Evolutionary conservation across 192 early-diverging fungal genomes (phyloP).

Genomic region (Polychytrium aggregatum): DNA sequence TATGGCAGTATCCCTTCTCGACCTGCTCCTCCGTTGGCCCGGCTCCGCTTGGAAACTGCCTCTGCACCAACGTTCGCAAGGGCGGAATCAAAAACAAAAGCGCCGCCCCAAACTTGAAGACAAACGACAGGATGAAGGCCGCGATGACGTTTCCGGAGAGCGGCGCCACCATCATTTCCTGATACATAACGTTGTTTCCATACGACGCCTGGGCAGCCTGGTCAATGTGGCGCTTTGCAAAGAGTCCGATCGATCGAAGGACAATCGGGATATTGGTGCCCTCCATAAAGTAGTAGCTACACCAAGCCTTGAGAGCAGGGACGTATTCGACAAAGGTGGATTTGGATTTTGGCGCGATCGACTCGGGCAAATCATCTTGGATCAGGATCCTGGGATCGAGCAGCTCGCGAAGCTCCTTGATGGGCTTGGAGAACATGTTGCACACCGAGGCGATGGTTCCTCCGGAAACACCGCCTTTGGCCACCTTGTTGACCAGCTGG

Average conservation of each 20-base stretch:
- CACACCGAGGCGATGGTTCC: constrained; percentile 48
- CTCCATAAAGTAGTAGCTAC: constrained; percentile 55
- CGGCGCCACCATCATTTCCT: constrained; percentile 26
- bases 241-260: constrained; percentile 47
- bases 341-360: too few species aligned
- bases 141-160: too few species aligned
- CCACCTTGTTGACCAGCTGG: too few species aligned
- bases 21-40: constrained; percentile 54
- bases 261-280: constrained; percentile 52
- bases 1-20: constrained; percentile 36
- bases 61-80: too few species aligned
- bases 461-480: constrained; percentile 46
- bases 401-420: too few species aligned
- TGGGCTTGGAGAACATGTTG: constrained; percentile 12
- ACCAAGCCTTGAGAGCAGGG: constrained; percentile 44
- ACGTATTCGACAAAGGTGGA: constrained; percentile 44
- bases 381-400: too few species aligned
- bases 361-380: too few species aligned
- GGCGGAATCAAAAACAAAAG: too few species aligned
- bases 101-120: too few species aligned
- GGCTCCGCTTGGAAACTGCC: constrained; percentile 54
- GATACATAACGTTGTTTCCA: constrained; percentile 32
- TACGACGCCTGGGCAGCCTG: too few species aligned
- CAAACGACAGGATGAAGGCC: too few species aligned
- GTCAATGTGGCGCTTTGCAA: constrained; percentile 27